Evolutionary conservation across 805 yeast genomes (phyloP), one percentile per base, ranked within the genome.

Genomic region (Peterozyma xylosa): DNA sequence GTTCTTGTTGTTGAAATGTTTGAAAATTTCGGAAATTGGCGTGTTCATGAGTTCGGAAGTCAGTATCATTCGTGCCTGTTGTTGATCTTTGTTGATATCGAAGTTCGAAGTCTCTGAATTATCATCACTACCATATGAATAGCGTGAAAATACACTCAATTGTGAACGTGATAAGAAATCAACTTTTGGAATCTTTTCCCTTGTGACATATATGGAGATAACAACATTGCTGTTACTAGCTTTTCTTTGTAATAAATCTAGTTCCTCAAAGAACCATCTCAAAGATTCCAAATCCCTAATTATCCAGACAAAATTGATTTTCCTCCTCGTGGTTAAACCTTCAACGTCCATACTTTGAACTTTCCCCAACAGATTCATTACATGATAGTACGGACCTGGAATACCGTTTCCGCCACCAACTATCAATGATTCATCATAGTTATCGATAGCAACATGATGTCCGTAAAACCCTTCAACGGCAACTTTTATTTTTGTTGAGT

Each of bases 321-420:
- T 9, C 83, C 83, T 9, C 82, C 82, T 2, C 78, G 77, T 21
- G 77, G 50, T 33, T 76, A 60, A 14, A 76, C 9, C 9, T 32
- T 11, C 15, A 13, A 13, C 9, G 13, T 32, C 15, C 15, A 27
- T 32, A 30, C 37, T 38, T 14, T 16, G 2, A 52, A 1, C 69
- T 13, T 53, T 42, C 3, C 42, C 37, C 2, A 37, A 11, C 1
- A 67, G 70, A 70, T 33, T 64, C 62, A 30, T 66, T 68, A 21
- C 4, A 50, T 70, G 71, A 16, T 69, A 66, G 39, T 62, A 59
- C 17, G 71, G 61, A 16, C 80, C 86, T 1, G 91, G 80, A 42
- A 85, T 67, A 43, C 93, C 93, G 43, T 78, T 78, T 30, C 93
- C 91, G 39, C 88, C 90, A 6, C 89, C 83, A 18, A 84, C 48